phyloP scores from a whole-genome alignment of 2,329 filamentous ascomycete species.

The Arachnomyces sp. region DNA sequence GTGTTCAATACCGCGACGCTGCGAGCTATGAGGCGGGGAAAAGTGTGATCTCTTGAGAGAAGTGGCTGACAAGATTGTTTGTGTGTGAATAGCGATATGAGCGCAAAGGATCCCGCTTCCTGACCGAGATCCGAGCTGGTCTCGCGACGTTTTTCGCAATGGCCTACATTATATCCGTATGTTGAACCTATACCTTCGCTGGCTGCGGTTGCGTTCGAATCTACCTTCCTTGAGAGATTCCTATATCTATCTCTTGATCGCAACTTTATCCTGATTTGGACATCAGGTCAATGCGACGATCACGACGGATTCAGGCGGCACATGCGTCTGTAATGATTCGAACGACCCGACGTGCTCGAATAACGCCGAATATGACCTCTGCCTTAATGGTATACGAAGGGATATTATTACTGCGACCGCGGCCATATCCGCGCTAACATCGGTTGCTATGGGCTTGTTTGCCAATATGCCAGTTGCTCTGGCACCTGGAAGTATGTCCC shows the following conservation, averaged over 20 bases:
- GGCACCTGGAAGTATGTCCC: slow-evolving; percentile 53
- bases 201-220: background rate
- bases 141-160: slow-evolving; percentile 73
- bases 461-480: slow-evolving; percentile 71
- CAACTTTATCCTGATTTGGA: too few species aligned
- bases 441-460: slow-evolving; percentile 77
- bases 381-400: slow-evolving; percentile 55
- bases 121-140: slow-evolving; percentile 77
- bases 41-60: background rate
- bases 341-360: slow-evolving; percentile 43
- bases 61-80: background rate
- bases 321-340: slow-evolving; percentile 60
- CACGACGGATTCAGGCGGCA: slow-evolving; percentile 64
- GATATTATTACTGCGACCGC: slow-evolving; percentile 81
- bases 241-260: too few species aligned
- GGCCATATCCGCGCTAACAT: slow-evolving; percentile 69
- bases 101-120: slow-evolving; percentile 67
- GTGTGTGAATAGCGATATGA: slow-evolving; percentile 50
- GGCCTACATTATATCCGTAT: slow-evolving; percentile 71
- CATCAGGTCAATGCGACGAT: slow-evolving; percentile 56
- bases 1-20: slow-evolving; percentile 24
- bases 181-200: slow-evolving; percentile 36
- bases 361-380: slow-evolving; percentile 38
- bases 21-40: background rate
- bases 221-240: background rate